Evolutionary conservation across 768 basidiomycete genomes (phyloP), one percentile per base, ranked within the genome.

Genomic region (Peribolospora kevripleyi): DNA sequence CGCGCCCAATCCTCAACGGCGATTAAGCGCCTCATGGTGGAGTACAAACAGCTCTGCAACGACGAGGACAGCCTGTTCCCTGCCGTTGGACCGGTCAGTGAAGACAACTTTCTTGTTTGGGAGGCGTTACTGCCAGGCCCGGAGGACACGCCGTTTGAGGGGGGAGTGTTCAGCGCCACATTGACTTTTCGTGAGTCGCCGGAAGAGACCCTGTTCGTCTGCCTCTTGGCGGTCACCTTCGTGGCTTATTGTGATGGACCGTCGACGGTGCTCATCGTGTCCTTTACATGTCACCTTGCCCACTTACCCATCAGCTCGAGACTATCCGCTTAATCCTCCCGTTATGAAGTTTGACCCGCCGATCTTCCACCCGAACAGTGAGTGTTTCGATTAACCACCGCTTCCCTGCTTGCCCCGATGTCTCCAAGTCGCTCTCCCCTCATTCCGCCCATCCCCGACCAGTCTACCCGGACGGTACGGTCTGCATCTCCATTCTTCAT

Each of bases 271-370:
- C 42, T 36, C 36, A 55, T 54, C 13, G 10, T 13, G 25, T 42
- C 8, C 14, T n/a, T 43, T 43, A 38, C 9, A 5, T 38, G 47
- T 14, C 40, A 42, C 50, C 42, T 56, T 87, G 86, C 88, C 88
- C 0, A 66, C 74, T 25, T 25, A 25, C 25, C 25, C 25, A 25
- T 25, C 25, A 25, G 25, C 64, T 3, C 39, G 59, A 45, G 93
- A 98, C 65, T 98, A 98, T 69, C 93, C 93, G 41, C 71, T 98
- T 63, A 91, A 85, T 53, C 93, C 93, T 14, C 97, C 97, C 79
- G 95, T 88, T 58, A 97, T 98, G 93, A 86, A 77, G 64, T 98
- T 98, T 63, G 88, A 95, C 48, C 93, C 93, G 3, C 90, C 91
- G 3, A 67, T 98, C 54, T 84, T 95, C 69, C 93, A 98, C 69